Conservation (phyloP, 2,329 filamentous ascomycete species). For the Thyridium curvatum region DNA sequence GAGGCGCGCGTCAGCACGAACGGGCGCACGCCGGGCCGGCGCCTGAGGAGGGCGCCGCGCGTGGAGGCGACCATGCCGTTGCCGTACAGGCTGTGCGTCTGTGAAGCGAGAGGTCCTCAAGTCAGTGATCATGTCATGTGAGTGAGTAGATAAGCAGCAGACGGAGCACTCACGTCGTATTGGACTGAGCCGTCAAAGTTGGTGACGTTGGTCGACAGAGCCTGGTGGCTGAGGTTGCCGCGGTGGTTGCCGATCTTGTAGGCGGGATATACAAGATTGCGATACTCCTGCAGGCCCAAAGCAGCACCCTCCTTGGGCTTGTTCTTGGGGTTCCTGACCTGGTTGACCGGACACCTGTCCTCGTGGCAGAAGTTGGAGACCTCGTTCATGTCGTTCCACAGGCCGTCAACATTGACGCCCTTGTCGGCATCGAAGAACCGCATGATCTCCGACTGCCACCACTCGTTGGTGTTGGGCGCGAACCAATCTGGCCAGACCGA, state of each 20-base stretch:
- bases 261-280: conserved; percentile 67
- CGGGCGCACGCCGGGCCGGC: conserved; percentile 64
- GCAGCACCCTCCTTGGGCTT: too few species aligned
- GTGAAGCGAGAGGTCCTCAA: not conserved
- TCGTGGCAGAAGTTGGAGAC: conserved; percentile 30
- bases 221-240: conserved; percentile 66
- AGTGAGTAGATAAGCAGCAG: not conserved
- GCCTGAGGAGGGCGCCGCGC: conserved; percentile 59
- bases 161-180: conserved; percentile 52
- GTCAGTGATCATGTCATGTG: not conserved
- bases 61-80: conserved; percentile 72
- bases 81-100: conserved; percentile 69
- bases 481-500: conserved; percentile 76
- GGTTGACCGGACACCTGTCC: conserved; percentile 47
- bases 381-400: conserved; percentile 71
- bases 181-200: conserved; percentile 67
- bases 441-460: conserved; percentile 63
- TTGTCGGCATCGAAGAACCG: conserved; percentile 55
- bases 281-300: conserved; percentile 29
- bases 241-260: conserved; percentile 71
- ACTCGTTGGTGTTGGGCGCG: conserved; percentile 51
- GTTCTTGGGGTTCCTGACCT: too few species aligned
- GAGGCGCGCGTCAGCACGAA: conserved; percentile 80
- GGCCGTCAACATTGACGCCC: conserved; percentile 67
- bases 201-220: conserved; percentile 70